These are phyloP conservation scores for Scleroderma bovista DNA, from an alignment of 768 basidiomycete genomes.

Conservation along the genomic window DNA sequence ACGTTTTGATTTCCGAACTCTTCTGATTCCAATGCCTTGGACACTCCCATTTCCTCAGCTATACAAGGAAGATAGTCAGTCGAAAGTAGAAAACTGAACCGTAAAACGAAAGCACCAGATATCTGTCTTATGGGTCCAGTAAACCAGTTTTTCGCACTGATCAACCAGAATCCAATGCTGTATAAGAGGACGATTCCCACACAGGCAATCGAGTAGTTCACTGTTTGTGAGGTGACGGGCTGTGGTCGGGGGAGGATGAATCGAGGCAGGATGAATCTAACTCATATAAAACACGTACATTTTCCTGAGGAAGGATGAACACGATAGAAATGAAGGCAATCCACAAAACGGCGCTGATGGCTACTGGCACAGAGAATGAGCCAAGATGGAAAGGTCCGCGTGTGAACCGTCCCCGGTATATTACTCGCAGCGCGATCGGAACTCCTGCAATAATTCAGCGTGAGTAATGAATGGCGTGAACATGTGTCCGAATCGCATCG, in stretches of 20 bases:
- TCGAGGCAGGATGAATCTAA: neutral
- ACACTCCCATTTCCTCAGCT: conserved; percentile 4
- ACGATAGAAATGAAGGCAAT: conserved; percentile 67
- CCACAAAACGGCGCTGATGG: conserved; percentile 56
- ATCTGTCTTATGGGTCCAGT: conserved; percentile 66
- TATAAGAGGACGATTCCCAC: conserved; percentile 67
- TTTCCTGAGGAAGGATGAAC: conserved; percentile 67
- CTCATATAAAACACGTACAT: conserved; percentile 33
- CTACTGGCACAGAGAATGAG: conserved; percentile 53
- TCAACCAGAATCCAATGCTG: conserved; percentile 61
- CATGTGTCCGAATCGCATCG: neutral
- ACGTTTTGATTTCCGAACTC: too few species aligned
- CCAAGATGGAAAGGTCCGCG: conserved; percentile 74
- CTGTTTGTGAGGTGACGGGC: conserved; percentile 65
- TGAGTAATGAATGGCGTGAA: neutral
- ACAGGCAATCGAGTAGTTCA: conserved; percentile 74
- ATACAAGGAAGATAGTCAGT: neutral
- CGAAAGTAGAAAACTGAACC: neutral
- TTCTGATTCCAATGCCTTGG: neutral
- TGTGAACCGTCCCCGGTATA: conserved; percentile 53
- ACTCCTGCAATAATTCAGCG: conserved; percentile 36
- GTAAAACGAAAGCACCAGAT: conserved; percentile 33
- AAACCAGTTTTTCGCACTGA: conserved; percentile 72
- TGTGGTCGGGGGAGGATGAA: conserved; percentile 9
- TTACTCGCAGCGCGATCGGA: conserved; percentile 62